Base-by-base conservation (phyloP, 805 yeast species). In the Metschnikowia corniflorae region DNA sequence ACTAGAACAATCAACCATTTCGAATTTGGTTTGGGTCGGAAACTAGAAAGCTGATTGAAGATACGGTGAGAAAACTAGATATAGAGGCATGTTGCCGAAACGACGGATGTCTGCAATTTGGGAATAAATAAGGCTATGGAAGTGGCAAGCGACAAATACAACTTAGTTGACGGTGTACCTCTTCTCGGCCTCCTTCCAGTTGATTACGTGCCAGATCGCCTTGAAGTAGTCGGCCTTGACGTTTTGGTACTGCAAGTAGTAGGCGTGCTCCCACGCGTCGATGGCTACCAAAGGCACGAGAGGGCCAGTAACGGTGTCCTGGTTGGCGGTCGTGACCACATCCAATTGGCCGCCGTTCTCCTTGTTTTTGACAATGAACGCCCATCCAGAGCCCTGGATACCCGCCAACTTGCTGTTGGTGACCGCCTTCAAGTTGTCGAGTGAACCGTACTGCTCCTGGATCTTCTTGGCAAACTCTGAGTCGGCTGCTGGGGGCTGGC, bases 201-300 rank as follows among this genome's bases (percentile, higher is more conserved):
- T 71, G 45, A 71, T 61, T 30, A 71, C 76, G 43, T 69, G 67
- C 71, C 73, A 71, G 45, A 71, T 66, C 34, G 73, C 71, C 52
- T 70, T 70, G 51, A 71, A 69, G 52, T 71, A 71, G 50, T 68
- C 75, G 14, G 58, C 71, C 53, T 71, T 71, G 42, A 66, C 73
- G 49, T 71, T 71, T 50, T 71, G 73, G 56, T 71, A 71, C 47
- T 71, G 76, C 51, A 71, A 68, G 57, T 71, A 71, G 55, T 71
- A 71, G 39, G 76, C 76, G 48, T 71, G 76, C 51, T 71, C 76
- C 77, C 77, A 71, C 37, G 75, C 74, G 55, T 71, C 77, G 53
- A 71, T 71, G 13, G 75, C 76, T 43, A 71, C 58, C 54, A 71
- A 63, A 12, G 73, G 70, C 35, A 63, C 66, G 36, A 58, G 61